Base-by-base conservation (phyloP, 2,329 filamentous ascomycete genomes). In the Alternaria triticimaculans region DNA sequence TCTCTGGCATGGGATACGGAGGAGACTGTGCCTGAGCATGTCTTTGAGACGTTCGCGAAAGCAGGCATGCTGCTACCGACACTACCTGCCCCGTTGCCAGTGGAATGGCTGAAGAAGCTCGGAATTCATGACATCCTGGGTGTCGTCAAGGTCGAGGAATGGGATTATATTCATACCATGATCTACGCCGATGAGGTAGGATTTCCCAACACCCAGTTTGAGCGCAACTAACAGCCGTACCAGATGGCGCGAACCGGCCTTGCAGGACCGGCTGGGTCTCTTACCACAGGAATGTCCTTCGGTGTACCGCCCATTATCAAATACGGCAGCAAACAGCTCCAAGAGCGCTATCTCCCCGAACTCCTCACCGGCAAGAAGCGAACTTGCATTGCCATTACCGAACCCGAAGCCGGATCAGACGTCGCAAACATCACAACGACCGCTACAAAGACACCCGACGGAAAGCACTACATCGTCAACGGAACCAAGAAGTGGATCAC, bases 351-450 rank as follows among this genome's bases (percentile, higher is more conserved):
- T 92, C 81, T 94, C 8, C 90, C 91, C 0, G 89, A 91, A 55
- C 82, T 93, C 1, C 82, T 94, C 12, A 86, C 85, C 0, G 89
- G 90, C 7, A 85, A 84, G 74, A 92, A 89, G 80, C 83, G 91
- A 45, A 84, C 84, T 14, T 94, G 91, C 72, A 93, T 94, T 68
- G 92, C 91, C 10, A 93, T 94, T 71, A 94, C 92, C 0, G 92
- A 94, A 75, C 92, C 92, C 0, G 88, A 88, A 56, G 90, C 90
- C 0, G 91, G 92, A 0, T 89, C 86, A 56, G 91, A 94, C 74
- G 92, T 94, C 2, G 89, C 90, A 7, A 90, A 90, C 71, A 91
- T 93, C 67, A 84, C 85, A 5, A 93, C 91, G 0, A 91, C 88
- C 0, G 91, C 91, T 2, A 82, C 78, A 5, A 89, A 88, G 76